phyloP scores from a whole-genome alignment of 345 rosid species.

The Rhodamnia argentea region DNA sequence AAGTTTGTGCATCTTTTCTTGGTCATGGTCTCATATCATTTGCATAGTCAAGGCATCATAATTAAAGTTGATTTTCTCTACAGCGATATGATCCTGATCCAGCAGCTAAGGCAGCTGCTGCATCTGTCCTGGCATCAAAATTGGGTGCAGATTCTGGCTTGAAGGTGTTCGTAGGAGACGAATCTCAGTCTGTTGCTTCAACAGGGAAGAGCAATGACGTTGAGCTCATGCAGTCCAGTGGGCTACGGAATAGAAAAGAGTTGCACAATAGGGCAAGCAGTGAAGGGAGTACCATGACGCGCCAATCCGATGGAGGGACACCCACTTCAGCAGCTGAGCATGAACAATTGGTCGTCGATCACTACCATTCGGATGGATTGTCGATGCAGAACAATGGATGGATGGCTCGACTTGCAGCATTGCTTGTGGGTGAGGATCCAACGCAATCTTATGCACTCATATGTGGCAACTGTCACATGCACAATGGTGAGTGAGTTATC shows the following conservation, averaged over 20 bases:
- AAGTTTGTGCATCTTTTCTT: background rate
- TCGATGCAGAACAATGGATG: conserved; percentile 57
- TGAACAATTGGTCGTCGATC: conserved; percentile 52
- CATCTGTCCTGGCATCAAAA: conserved; percentile 89
- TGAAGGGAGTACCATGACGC: conserved; percentile 30
- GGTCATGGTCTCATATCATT: background rate
- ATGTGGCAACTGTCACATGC: conserved; percentile 92
- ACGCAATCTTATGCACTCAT: conserved; percentile 87
- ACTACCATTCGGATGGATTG: conserved; percentile 49
- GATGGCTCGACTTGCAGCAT: conserved; percentile 86
- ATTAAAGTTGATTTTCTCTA: conserved; percentile 7
- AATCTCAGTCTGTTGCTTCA: conserved; percentile 31
- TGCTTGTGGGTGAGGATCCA: conserved; percentile 97
- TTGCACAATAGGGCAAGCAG: conserved; percentile 32
- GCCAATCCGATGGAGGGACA: conserved; percentile 33
- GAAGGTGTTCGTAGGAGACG: conserved; percentile 66
- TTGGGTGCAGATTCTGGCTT: conserved; percentile 92
- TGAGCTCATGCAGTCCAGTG: conserved; percentile 50
- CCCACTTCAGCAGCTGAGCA: conserved; percentile 28
- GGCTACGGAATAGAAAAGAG: conserved; percentile 71
- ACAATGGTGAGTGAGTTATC: conserved; percentile 55
- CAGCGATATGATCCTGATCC: conserved; percentile 98
- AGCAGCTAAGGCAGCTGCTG: conserved; percentile 98
- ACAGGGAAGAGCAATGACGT: conserved; percentile 55
- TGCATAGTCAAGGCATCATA: background rate